Conservation (phyloP, 1,284 basidiomycete genomes). For the Mycena citricolor region DNA sequence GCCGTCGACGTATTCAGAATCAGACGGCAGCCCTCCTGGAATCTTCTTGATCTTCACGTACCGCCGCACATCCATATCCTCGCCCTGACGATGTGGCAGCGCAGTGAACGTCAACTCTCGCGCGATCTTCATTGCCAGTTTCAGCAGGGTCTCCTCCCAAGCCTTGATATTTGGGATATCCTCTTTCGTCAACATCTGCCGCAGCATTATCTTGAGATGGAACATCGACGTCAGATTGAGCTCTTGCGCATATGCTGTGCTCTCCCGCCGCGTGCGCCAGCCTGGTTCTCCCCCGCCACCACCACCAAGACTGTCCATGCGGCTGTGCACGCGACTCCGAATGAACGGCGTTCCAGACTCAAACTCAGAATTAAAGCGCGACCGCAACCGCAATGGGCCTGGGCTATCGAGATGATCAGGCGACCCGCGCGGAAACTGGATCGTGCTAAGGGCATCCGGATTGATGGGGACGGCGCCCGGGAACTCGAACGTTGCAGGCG, state of each 20-base stretch:
- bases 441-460: slow-evolving; percentile 58
- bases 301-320: slow-evolving; percentile 56
- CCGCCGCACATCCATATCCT: slow-evolving; percentile 92
- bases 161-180: slow-evolving; percentile 74
- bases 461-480: slow-evolving; percentile 50
- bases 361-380: slow-evolving; percentile 68
- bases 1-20: slow-evolving; percentile 97
- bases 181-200: slow-evolving; percentile 82
- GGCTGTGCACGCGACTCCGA: slow-evolving; percentile 77
- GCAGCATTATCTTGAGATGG: slow-evolving; percentile 85
- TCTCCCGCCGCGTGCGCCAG: slow-evolving; percentile 79
- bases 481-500: slow-evolving; percentile 55
- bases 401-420: slow-evolving; percentile 70
- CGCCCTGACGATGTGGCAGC: slow-evolving; percentile 72
- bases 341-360: slow-evolving; percentile 73
- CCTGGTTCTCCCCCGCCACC: slow-evolving; percentile 70
- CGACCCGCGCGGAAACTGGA: slow-evolving; percentile 78
- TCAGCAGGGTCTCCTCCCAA: slow-evolving; percentile 85
- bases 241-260: slow-evolving; percentile 82
- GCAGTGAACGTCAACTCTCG: slow-evolving; percentile 75
- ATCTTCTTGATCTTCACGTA: slow-evolving; percentile 99
- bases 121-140: slow-evolving; percentile 78
- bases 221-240: slow-evolving; percentile 83
- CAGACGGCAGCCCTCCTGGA: slow-evolving; percentile 87
- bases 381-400: slow-evolving; percentile 47